Conservation (phyloP, 179 eudicot genomes). For the Beta lomatogona region DNA sequence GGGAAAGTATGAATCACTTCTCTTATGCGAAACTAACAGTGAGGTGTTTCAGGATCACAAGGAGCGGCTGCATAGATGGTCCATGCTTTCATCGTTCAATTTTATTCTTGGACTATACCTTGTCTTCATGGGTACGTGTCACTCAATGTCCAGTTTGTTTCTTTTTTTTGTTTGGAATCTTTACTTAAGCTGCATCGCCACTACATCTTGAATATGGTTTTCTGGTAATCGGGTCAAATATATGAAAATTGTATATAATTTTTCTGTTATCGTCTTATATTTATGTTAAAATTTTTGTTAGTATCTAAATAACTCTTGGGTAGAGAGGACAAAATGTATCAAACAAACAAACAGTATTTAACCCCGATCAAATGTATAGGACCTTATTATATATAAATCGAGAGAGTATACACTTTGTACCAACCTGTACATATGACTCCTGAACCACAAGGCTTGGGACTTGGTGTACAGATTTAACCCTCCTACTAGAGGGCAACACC, state of each 20-base stretch:
- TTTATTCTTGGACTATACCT: conserved; percentile 55
- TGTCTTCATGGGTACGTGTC: conserved; percentile 55
- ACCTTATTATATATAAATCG: too few species aligned
- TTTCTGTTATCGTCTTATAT: neutral
- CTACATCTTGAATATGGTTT: neutral
- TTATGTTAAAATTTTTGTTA: neutral
- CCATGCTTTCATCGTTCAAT: conserved; percentile 45
- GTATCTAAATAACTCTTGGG: neutral
- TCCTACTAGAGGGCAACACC: too few species aligned
- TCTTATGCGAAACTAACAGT: conserved; percentile 12
- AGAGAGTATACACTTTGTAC: too few species aligned
- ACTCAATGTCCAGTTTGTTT: neutral
- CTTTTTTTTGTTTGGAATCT: too few species aligned
- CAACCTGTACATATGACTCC: too few species aligned
- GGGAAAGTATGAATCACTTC: neutral
- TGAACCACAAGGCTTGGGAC: too few species aligned
- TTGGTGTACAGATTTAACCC: too few species aligned
- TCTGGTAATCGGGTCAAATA: neutral
- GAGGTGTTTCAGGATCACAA: conserved; percentile 64
- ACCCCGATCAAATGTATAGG: too few species aligned
- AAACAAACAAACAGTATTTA: too few species aligned
- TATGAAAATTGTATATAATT: neutral
- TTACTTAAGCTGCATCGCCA: neutral
- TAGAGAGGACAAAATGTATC: neutral
- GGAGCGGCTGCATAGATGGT: conserved; percentile 65